Base-by-base conservation (phyloP, 371 early-diverging fungal species). In the Coemansia sp. region DNA sequence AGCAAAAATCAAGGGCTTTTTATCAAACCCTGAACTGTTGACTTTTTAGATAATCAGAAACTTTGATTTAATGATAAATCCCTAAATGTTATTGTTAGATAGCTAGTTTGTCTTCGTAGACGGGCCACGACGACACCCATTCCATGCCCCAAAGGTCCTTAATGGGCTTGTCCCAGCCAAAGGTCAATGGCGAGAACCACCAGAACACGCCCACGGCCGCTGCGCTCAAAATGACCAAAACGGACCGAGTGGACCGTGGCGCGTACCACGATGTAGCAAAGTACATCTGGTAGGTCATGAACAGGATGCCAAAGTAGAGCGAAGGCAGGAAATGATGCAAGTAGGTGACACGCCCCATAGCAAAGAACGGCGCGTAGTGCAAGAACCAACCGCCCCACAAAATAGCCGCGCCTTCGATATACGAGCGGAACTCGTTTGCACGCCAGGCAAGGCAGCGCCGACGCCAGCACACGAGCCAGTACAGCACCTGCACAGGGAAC, bases 281-380 rank as follows among this genome's bases (percentile, higher is more conserved):
- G 71, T 96, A 94, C 25, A 93, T 48, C 67, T 91, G 58, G 73
- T 88, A 91, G 3, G 89, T 87, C 14, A 90, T 84, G 80, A 89
- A 80, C 33, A 98, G 80, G 23, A 97, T 87, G 53, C 90, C 88
- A 83, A 99, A 99, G 84, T 97, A 98, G 25, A 25, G 25, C 39
- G 99, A 86, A 0, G 99, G 99, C 82, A 98, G 94, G 80, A 99
- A 99, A 80, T 99, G 99, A 80, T 99, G 99, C 40, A 99, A 82
- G 71, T 98, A 98, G 0, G 94, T 94, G 60, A 99, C 99, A 57
- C 99, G 92, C 8, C 95, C 97, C 95, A 99, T 96, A 59, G 97
- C 87, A 74, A 88, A 96, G 83, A 99, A 99, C 8, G 99, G 99
- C 18, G 94, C 62, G 83, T 96, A 99, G 80, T 99, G 99, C 58